These are phyloP conservation scores for Tolypocladium sp. DNA, from an alignment of 2,329 filamentous ascomycete genomes.

Conservation along the genomic window DNA sequence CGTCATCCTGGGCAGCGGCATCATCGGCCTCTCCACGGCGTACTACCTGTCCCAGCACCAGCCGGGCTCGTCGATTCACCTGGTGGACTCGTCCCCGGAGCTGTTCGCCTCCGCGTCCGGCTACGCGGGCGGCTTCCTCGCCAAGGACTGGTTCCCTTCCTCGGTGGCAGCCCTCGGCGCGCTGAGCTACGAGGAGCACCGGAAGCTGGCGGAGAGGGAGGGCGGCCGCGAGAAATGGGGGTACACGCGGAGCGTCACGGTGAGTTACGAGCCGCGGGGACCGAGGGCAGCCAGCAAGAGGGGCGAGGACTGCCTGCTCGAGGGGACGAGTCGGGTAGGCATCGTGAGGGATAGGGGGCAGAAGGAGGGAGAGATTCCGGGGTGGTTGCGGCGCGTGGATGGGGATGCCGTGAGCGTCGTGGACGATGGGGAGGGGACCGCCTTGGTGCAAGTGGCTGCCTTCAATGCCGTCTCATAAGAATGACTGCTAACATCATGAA, in stretches of 20 bases:
- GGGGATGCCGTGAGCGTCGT: slow-evolving; percentile 53
- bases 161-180: slow-evolving; percentile 48
- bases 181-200: slow-evolving; percentile 62
- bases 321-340: slow-evolving; percentile 54
- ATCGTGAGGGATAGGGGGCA: slow-evolving; percentile 27
- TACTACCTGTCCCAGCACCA: slow-evolving; percentile 56
- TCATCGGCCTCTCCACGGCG: slow-evolving; percentile 62
- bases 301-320: slow-evolving; percentile 56
- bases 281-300: slow-evolving; percentile 25
- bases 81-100: slow-evolving; percentile 36
- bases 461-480: not conserved
- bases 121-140: slow-evolving; percentile 65
- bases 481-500: slow-evolving; percentile 15
- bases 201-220: slow-evolving; percentile 49
- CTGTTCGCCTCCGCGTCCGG: slow-evolving; percentile 69
- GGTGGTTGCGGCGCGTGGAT: slow-evolving; percentile 26
- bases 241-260: slow-evolving; percentile 44
- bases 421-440: slow-evolving; percentile 49
- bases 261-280: slow-evolving; percentile 37
- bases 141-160: slow-evolving; percentile 61
- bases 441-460: slow-evolving; percentile 47
- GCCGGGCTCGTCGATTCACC: slow-evolving; percentile 31
- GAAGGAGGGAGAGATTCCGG: slow-evolving; percentile 21
- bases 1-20: slow-evolving; percentile 60
- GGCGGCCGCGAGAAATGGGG: slow-evolving; percentile 45